phyloP scores from a whole-genome alignment of 2,329 filamentous ascomycete species.

The Sarocladium oryzae region DNA sequence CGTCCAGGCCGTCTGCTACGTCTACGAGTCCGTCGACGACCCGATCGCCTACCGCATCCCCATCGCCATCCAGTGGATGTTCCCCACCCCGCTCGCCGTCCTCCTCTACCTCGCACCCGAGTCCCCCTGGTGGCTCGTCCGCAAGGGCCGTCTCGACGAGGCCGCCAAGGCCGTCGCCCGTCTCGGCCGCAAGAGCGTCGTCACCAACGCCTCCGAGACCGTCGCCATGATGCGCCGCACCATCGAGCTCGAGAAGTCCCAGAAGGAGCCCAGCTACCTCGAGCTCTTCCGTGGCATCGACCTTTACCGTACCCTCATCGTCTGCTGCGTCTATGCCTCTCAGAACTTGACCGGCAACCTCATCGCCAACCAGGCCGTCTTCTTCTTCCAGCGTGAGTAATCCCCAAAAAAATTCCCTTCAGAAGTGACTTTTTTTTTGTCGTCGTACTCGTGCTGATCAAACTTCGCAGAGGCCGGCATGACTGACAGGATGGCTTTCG shows the following conservation, averaged over 20 bases:
- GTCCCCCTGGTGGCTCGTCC: constrained; percentile 49
- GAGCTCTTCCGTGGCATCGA: constrained; percentile 51
- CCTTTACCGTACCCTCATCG: constrained; percentile 46
- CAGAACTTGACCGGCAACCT: constrained; percentile 56
- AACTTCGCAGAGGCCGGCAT: constrained; percentile 52
- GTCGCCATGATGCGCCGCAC: constrained; percentile 52
- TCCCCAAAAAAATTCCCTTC: too few species aligned
- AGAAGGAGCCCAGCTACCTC: constrained; percentile 36
- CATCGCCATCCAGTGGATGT: constrained; percentile 53
- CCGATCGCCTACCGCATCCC: constrained; percentile 31
- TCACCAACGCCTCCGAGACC: constrained; percentile 25
- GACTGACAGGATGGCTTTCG: constrained; percentile 46
- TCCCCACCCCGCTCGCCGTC: constrained; percentile 33
- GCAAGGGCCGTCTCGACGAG: constrained; percentile 35
- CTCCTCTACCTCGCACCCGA: constrained; percentile 40
- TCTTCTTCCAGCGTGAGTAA: constrained; percentile 43
- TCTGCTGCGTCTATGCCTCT: constrained; percentile 50
- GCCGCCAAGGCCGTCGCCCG: constrained; percentile 40
- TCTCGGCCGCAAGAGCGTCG: constrained; percentile 28
- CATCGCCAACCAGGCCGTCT: constrained; percentile 56
- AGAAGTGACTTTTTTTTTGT: too few species aligned
- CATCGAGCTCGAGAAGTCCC: constrained; percentile 43
- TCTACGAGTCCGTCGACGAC: constrained; percentile 33
- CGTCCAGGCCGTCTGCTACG: constrained; percentile 47
- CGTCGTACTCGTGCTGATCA: not conserved